phyloP scores from a whole-genome alignment of 495 filamentous ascomycete species.

The Stereocaulon alpinum region DNA sequence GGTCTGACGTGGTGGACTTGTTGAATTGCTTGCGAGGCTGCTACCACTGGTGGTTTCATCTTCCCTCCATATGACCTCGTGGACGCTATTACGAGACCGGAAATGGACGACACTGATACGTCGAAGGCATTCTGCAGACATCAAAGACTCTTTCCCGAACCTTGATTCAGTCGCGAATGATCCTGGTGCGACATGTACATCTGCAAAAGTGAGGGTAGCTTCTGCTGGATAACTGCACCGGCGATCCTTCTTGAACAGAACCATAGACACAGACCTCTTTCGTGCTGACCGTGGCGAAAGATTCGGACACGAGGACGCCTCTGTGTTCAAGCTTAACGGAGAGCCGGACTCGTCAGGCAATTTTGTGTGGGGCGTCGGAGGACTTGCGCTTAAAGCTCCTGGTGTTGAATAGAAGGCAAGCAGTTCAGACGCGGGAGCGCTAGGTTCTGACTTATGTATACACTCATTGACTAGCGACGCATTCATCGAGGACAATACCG shows the following conservation, averaged over 20 bases:
- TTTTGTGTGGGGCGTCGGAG: background rate
- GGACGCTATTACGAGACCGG: conserved; percentile 17
- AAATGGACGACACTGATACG: conserved; percentile 21
- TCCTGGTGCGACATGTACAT: conserved; percentile 14
- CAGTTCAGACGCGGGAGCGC: conserved; percentile 8
- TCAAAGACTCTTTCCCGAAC: background rate
- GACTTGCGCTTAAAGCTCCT: background rate
- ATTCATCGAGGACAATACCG: background rate
- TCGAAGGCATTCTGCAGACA: conserved; percentile 2
- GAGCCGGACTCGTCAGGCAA: background rate
- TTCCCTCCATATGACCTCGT: conserved; percentile 23
- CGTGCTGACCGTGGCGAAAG: background rate
- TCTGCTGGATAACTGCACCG: conserved; percentile 8
- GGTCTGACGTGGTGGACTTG: background rate
- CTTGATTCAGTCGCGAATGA: conserved; percentile 6
- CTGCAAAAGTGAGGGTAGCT: conserved; percentile 15
- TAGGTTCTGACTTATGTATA: background rate
- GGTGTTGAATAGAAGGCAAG: conserved; percentile 14
- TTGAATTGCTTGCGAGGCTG: conserved; percentile 7
- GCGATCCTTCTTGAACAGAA: background rate
- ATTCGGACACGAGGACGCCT: background rate
- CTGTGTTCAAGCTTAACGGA: background rate
- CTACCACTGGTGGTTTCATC: conserved; percentile 18
- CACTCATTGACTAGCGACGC: background rate
- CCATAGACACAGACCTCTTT: background rate